Conservation (phyloP, 2,329 filamentous ascomycete species). For the Neopestalotiopsis sp. region DNA sequence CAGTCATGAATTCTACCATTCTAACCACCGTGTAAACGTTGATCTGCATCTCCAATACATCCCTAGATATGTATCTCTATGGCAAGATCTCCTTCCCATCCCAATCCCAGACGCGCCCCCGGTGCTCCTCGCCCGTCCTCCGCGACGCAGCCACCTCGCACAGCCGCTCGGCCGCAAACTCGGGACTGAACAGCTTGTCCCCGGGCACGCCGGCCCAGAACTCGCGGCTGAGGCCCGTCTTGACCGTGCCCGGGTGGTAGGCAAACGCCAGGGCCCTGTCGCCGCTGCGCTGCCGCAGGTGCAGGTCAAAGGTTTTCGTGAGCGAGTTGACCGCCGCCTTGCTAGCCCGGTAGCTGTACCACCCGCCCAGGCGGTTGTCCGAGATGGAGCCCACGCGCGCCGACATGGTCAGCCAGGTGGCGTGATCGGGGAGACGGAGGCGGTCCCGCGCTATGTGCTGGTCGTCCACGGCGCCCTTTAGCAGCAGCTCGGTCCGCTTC, state of each 20-base stretch:
- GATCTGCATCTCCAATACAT: neutral
- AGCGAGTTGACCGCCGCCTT: slow-evolving; percentile 78
- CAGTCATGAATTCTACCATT: neutral
- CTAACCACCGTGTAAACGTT: neutral
- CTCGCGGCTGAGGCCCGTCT: slow-evolving; percentile 72
- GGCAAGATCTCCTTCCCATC: slow-evolving; percentile 67
- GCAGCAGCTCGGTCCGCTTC: slow-evolving; percentile 48
- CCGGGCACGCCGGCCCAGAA: slow-evolving; percentile 72
- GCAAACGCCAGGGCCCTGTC: slow-evolving; percentile 70
- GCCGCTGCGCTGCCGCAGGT: slow-evolving; percentile 60
- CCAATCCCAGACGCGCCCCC: slow-evolving; percentile 74
- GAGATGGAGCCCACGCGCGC: slow-evolving; percentile 77
- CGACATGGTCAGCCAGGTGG: slow-evolving; percentile 76
- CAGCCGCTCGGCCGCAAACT: slow-evolving; percentile 70
- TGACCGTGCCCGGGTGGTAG: slow-evolving; percentile 82
- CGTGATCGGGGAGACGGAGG: slow-evolving; percentile 51
- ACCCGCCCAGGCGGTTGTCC: slow-evolving; percentile 77
- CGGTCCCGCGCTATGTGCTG: neutral
- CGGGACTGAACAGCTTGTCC: slow-evolving; percentile 68
- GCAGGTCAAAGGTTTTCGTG: slow-evolving; percentile 73
- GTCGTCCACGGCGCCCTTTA: slow-evolving; percentile 13
- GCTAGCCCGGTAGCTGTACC: slow-evolving; percentile 80
- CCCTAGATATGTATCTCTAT: slow-evolving; percentile 32
- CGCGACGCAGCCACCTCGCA: slow-evolving; percentile 59
- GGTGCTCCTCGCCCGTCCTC: slow-evolving; percentile 47